Evolutionary conservation across 768 basidiomycete species (phyloP), one percentile per base, ranked within the genome.

Genomic region (Mycena rosella): DNA sequence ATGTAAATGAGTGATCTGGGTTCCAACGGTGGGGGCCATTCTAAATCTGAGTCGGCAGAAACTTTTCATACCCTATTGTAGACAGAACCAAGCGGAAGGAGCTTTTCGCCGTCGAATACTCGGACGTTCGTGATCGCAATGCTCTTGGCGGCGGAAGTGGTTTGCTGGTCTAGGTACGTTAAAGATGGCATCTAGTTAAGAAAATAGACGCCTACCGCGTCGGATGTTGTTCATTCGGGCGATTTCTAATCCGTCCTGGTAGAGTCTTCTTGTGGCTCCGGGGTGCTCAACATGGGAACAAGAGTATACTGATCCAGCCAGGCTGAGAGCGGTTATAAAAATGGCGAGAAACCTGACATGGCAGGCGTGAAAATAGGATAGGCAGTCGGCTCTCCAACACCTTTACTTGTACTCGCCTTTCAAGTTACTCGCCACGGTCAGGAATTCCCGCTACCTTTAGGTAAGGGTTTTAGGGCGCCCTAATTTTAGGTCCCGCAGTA

Each of bases 41-140:
- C n/a, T n/a, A n/a, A n/a, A n/a, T n/a, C n/a, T n/a, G n/a, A n/a
- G n/a, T n/a, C n/a, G n/a, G n/a, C n/a, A n/a, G n/a, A n/a, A n/a
- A n/a, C n/a, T n/a, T n/a, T n/a, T n/a, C n/a, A n/a, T n/a, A n/a
- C n/a, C n/a, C n/a, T n/a, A n/a, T n/a, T 42, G 47, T 40, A 54
- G 17, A 70, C 49, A 29, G 51, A 44, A 17, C 59, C 38, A 24
- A 49, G 53, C 7, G 48, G 56, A 13, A 54, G 32, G 18, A 64
- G 55, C 49, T 51, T 64, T 26, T 57, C 45, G 3, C 68, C 68
- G 32, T 69, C 58, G 18, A 69, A 69, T 13, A 69, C 68, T 3
- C 52, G 51, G 17, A 69, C 68, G 29, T 69, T 69, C 0, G 29
- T 61, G 10, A 69, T 65, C 2, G 63, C 63, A 18, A 44, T 65